phyloP scores from a whole-genome alignment of 2,329 filamentous ascomycete genomes.

The Calcarisporium arbuscula region DNA sequence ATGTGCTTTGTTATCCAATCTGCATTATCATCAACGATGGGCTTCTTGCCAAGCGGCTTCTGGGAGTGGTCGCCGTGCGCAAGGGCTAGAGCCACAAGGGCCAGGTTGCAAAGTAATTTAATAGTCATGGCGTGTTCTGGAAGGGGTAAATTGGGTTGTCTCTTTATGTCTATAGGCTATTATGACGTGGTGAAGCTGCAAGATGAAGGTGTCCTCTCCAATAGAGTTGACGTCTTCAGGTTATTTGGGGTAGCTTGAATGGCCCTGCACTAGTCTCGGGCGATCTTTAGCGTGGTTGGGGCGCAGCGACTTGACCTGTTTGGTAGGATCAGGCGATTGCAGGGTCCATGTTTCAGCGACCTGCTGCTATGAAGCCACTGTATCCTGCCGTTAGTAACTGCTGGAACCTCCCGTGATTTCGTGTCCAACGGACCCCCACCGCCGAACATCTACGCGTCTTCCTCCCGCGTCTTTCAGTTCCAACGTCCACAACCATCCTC shows the following conservation, averaged over 20 bases:
- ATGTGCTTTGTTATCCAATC: slow-evolving; percentile 63
- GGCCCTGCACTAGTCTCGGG: no score
- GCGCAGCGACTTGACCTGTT: no score
- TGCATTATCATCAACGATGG: slow-evolving; percentile 46
- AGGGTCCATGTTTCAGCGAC: no score
- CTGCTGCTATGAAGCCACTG: no score
- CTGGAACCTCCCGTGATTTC: slow-evolving; percentile 10
- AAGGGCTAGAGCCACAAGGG: slow-evolving; percentile 34
- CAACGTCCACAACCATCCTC: background rate
- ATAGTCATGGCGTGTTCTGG: slow-evolving; percentile 17
- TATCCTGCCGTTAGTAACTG: no score
- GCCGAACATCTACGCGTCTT: background rate
- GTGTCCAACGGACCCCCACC: slow-evolving; percentile 2
- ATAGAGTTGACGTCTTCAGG: no score
- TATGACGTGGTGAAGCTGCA: background rate
- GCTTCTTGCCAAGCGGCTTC: slow-evolving; percentile 38
- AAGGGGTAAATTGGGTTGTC: background rate
- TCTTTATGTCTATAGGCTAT: background rate
- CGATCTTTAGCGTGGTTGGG: no score
- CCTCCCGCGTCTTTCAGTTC: background rate
- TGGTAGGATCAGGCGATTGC: no score
- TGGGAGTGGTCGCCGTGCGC: slow-evolving; percentile 48
- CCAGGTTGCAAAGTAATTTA: slow-evolving; percentile 25
- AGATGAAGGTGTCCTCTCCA: no score
- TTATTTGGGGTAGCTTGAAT: no score